A percentile compares a stretch with the other conserved stretches of the same genome.
Conservation (phyloP, 2,329 filamentous ascomycete species). For the Aspergillus intermedius region DNA sequence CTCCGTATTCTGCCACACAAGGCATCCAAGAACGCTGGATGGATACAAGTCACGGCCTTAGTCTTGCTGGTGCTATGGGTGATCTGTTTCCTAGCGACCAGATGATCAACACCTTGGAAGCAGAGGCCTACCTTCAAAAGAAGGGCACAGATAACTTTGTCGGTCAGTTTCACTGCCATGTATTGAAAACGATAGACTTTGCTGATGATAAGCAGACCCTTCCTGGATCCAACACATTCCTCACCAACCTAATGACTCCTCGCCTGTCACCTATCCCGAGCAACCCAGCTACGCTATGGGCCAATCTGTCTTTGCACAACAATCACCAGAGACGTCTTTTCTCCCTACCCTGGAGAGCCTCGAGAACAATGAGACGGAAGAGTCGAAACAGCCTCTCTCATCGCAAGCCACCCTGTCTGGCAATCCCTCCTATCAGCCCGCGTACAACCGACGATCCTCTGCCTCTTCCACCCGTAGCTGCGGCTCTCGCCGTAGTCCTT, state of each 20-base stretch:
- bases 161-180: constrained; percentile 19
- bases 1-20: constrained; percentile 57
- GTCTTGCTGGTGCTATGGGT: constrained; percentile 58
- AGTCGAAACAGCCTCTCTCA: constrained; percentile 18
- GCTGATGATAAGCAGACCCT: constrained; percentile 42
- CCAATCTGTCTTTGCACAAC: background rate
- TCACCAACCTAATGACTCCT: constrained; percentile 21
- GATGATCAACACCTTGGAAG: constrained; percentile 38
- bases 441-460: constrained; percentile 57
- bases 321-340: constrained; percentile 33
- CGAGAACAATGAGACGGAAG: background rate
- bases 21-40: constrained; percentile 56
- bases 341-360: constrained; percentile 20
- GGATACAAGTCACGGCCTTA: constrained; percentile 47
- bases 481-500: constrained; percentile 53
- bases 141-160: constrained; percentile 37
- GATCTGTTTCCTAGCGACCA: constrained; percentile 54
- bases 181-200: background rate
- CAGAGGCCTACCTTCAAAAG: constrained; percentile 37
- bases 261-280: constrained; percentile 29
- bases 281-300: constrained; percentile 25
- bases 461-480: constrained; percentile 64
- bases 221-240: constrained; percentile 51
- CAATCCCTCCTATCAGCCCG: constrained; percentile 49
- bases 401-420: constrained; percentile 61